Evolutionary conservation across 495 filamentous ascomycete genomes (phyloP).

Genomic region (Annulohypoxylon bovei): DNA sequence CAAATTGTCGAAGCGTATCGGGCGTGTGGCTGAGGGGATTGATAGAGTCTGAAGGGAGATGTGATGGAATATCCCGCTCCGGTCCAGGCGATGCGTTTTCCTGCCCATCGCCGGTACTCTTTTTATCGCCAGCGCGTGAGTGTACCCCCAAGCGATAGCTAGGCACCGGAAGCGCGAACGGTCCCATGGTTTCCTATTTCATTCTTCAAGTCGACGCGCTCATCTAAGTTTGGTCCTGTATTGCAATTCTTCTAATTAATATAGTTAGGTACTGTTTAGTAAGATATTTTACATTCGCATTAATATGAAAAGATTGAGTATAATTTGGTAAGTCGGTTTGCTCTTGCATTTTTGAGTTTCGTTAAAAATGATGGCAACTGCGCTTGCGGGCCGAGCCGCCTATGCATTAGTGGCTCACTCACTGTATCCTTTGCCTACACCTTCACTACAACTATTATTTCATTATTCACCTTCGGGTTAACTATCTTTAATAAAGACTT

Average conservation of each 20-base stretch:
- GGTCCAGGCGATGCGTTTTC: slow-evolving; percentile 5
- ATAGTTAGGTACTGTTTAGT: not conserved
- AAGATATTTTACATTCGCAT: no score
- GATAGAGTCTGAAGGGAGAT: slow-evolving; percentile 49
- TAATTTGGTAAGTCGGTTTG: not conserved
- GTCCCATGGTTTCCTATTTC: slow-evolving; percentile 22
- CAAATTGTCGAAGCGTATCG: slow-evolving; percentile 52
- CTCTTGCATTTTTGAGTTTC: not conserved
- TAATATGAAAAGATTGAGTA: no score
- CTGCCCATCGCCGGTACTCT: not conserved
- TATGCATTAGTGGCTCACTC: slow-evolving; percentile 22
- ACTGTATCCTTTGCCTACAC: not conserved
- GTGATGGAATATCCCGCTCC: slow-evolving; percentile 21
- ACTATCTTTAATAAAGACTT: not conserved
- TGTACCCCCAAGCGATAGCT: slow-evolving; percentile 41
- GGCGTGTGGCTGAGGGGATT: slow-evolving; percentile 59
- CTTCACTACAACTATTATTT: not conserved
- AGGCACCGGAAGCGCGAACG: slow-evolving; percentile 43
- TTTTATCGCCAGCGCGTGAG: slow-evolving; percentile 15
- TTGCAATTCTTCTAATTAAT: not conserved
- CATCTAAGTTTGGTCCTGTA: not conserved
- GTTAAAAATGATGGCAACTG: not conserved
- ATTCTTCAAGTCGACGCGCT: not conserved
- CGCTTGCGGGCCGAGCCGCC: slow-evolving; percentile 27
- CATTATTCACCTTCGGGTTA: not conserved